A percentile compares a stretch with the other conserved stretches of the same genome.
phyloP scores from a whole-genome alignment of 805 yeast genomes.

The Dipodascus albidus region DNA sequence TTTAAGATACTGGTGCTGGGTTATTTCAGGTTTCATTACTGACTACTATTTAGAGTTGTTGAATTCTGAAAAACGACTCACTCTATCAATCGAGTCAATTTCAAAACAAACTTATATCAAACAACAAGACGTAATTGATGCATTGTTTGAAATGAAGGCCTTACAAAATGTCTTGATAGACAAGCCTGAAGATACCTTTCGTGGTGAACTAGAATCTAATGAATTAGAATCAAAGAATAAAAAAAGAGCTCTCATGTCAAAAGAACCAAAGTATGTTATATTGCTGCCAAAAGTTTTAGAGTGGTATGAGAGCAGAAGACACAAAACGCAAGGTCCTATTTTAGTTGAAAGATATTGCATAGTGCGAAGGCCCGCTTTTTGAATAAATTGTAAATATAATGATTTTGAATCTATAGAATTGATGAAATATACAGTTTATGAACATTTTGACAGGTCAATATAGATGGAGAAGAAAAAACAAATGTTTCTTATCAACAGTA shows the following conservation, averaged over 20 bases:
- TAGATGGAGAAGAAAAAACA: too few species aligned
- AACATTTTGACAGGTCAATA: too few species aligned
- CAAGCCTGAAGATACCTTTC: neutral
- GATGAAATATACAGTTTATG: too few species aligned
- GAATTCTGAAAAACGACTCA: conserved; percentile 2
- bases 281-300: neutral
- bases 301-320: neutral
- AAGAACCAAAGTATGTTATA: neutral
- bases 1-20: conserved; percentile 60
- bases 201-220: neutral
- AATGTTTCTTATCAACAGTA: too few species aligned
- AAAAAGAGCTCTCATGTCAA: neutral
- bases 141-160: conserved; percentile 23
- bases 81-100: conserved; percentile 18
- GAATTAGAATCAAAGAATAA: neutral
- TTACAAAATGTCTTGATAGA: conserved; percentile 4
- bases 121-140: conserved; percentile 23
- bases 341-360: neutral
- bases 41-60: neutral
- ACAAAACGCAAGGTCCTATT: neutral
- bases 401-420: too few species aligned
- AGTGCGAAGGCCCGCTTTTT: neutral
- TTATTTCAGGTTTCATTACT: conserved; percentile 26
- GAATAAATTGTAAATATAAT: too few species aligned
- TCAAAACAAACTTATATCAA: conserved; percentile 25